These are phyloP conservation scores for Saturnispora serradocipensis DNA, from an alignment of 805 yeast genomes.

Conservation along the genomic window DNA sequence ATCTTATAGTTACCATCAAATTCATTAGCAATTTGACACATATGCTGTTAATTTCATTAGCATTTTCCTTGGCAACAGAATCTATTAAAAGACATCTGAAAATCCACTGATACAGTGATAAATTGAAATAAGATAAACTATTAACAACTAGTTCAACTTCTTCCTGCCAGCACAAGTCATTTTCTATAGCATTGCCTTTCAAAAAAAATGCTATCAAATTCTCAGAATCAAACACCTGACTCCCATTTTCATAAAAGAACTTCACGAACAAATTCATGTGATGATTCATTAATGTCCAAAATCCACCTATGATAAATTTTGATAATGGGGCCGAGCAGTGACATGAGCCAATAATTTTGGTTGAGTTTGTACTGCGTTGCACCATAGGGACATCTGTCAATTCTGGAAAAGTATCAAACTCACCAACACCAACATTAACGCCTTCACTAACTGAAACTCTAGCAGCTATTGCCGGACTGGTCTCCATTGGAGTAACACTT, in stretches of 20 bases:
- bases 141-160: slow-evolving; percentile 14
- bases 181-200: background rate
- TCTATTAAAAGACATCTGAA: slow-evolving; percentile 27
- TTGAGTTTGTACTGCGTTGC: slow-evolving; percentile 2
- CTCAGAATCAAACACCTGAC: background rate
- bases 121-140: slow-evolving; percentile 30
- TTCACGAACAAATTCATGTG: slow-evolving; percentile 16
- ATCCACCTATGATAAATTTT: slow-evolving; percentile 13
- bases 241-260: slow-evolving; percentile 12
- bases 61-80: slow-evolving; percentile 8
- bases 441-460: slow-evolving; percentile 15
- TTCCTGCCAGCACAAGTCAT: background rate
- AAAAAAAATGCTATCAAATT: slow-evolving; percentile 9
- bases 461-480: background rate
- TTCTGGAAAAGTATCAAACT: slow-evolving; percentile 20
- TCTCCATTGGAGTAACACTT: slow-evolving; percentile 8
- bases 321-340: background rate
- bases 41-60: slow-evolving; percentile 2
- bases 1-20: slow-evolving; percentile 3
- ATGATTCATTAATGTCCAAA: slow-evolving; percentile 19
- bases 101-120: slow-evolving; percentile 34
- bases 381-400: slow-evolving; percentile 13
- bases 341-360: slow-evolving; percentile 7
- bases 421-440: slow-evolving; percentile 17
- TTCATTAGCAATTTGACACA: slow-evolving; percentile 6